These are phyloP conservation scores for Ramaria sp. DNA, from an alignment of 768 basidiomycete genomes.

Conservation along the genomic window DNA sequence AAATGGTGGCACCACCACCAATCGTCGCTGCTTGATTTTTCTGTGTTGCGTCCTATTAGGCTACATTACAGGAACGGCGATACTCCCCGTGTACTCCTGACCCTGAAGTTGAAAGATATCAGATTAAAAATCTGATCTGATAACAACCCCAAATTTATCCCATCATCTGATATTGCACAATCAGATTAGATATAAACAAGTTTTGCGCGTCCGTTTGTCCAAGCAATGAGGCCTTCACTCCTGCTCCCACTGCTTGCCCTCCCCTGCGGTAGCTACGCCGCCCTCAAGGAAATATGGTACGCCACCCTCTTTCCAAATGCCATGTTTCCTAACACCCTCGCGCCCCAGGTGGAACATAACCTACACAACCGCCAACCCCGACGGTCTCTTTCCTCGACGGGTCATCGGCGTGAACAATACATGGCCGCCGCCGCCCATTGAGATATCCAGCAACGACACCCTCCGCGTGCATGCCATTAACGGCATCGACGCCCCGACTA, in stretches of 20 bases:
- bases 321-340: conserved; percentile 12
- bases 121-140: neutral
- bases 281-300: conserved; percentile 54
- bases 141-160: neutral
- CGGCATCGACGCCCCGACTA: conserved; percentile 51
- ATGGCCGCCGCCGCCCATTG: conserved; percentile 91
- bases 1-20: no score
- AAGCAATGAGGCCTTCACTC: conserved; percentile 11
- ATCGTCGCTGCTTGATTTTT: no score
- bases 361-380: conserved; percentile 76
- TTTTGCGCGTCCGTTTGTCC: conserved; percentile 8
- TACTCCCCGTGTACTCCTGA: no score
- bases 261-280: conserved; percentile 40
- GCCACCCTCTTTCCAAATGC: conserved; percentile 1
- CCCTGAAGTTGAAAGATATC: neutral
- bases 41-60: no score
- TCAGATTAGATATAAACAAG: no score
- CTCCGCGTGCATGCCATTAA: conserved; percentile 72
- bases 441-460: conserved; percentile 59
- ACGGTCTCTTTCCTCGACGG: conserved; percentile 65
- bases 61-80: no score
- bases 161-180: neutral
- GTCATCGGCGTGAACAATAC: conserved; percentile 85
- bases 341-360: conserved; percentile 72
- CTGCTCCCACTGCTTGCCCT: conserved; percentile 22